These are phyloP conservation scores for Irpex sp. DNA, from an alignment of 1,284 basidiomycete genomes.

Conservation along the genomic window DNA sequence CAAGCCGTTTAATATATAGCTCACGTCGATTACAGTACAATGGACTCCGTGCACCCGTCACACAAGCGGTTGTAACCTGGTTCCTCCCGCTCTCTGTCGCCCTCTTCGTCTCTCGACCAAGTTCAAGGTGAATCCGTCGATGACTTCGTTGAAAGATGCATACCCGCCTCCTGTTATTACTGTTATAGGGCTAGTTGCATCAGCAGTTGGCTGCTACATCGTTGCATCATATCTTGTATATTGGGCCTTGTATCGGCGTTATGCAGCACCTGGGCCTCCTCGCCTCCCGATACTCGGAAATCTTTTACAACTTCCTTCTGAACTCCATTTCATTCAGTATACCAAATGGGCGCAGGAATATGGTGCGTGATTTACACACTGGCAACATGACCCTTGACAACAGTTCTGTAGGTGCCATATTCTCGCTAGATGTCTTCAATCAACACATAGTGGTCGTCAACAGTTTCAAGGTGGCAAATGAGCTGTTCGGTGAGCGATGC, in stretches of 20 bases:
- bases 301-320: not conserved
- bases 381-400: too few species aligned
- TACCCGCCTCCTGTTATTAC: not conserved
- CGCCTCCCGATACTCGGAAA: not conserved
- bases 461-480: not conserved
- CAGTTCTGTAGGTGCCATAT: not conserved
- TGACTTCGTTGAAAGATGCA: too few species aligned
- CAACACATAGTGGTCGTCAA: not conserved
- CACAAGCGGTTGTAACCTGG: too few species aligned
- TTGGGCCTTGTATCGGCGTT: not conserved
- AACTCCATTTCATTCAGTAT: not conserved
- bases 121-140: too few species aligned
- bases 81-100: too few species aligned
- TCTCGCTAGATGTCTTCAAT: not conserved
- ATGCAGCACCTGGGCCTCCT: not conserved
- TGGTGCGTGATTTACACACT: slow-evolving; percentile 17
- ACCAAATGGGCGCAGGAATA: not conserved
- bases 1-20: too few species aligned
- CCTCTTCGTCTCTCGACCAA: too few species aligned
- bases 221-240: not conserved
- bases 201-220: not conserved
- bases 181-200: not conserved
- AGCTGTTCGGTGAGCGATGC: not conserved
- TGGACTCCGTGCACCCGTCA: too few species aligned
- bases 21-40: too few species aligned